Conservation (phyloP, 2,329 filamentous ascomycete genomes). For the Ophiobolus disseminans region DNA sequence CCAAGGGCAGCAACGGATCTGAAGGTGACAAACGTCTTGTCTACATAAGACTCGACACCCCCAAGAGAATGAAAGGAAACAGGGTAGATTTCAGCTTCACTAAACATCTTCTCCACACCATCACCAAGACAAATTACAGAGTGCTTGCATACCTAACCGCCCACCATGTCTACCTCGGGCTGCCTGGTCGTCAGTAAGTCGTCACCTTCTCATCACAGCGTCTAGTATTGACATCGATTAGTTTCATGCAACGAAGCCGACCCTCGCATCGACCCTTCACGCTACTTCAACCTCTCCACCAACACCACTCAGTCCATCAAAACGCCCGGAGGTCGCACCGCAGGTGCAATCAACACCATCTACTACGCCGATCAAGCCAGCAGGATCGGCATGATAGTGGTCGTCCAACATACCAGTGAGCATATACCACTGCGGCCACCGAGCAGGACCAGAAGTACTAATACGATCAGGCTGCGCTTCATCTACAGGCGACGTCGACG, state of each 20-base stretch:
- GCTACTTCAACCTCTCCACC: constrained; percentile 29
- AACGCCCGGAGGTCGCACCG: constrained; percentile 22
- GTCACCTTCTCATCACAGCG: neutral
- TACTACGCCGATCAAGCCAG: constrained; percentile 17
- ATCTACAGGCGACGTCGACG: constrained; percentile 12
- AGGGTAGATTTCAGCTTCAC: neutral
- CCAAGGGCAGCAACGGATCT: neutral
- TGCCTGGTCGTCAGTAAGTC: constrained; percentile 7
- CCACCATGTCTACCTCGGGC: constrained; percentile 7
- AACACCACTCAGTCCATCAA: constrained; percentile 24
- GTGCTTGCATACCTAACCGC: neutral
- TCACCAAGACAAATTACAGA: neutral
- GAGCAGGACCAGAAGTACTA: no score
- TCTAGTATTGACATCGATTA: neutral
- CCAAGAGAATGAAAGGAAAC: neutral
- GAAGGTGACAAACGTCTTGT: neutral
- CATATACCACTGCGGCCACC: neutral
- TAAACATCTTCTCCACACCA: neutral
- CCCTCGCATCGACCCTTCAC: constrained; percentile 21
- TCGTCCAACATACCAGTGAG: constrained; percentile 31
- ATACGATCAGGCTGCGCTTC: constrained; percentile 16
- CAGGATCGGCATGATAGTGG: constrained; percentile 26
- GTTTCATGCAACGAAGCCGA: constrained; percentile 25
- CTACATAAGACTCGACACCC: neutral
- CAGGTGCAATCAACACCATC: constrained; percentile 13